Evolutionary conservation across 257 asterid genomes (phyloP).

Genomic region (Solanum verrucosum): DNA sequence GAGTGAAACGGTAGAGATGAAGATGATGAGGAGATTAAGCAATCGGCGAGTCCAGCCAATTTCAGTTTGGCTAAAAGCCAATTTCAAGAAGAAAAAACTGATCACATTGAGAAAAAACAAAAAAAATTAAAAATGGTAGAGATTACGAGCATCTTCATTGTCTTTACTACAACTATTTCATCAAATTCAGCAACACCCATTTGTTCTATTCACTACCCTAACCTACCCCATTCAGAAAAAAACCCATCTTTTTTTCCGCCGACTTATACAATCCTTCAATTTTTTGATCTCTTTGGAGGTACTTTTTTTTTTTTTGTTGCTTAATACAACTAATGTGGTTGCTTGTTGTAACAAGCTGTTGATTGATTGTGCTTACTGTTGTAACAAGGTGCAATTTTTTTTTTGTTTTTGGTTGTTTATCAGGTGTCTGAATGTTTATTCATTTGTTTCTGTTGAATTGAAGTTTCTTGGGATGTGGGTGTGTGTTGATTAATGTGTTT

Average conservation of each 20-base stretch:
- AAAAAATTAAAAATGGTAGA: conserved; percentile 46
- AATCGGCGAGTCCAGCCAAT: not conserved
- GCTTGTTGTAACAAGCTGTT: not conserved
- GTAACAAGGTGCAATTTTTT: not conserved
- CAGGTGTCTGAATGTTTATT: not conserved
- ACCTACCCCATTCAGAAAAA: conserved; percentile 31
- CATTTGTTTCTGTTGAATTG: not conserved
- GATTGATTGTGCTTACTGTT: not conserved
- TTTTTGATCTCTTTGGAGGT: not conserved
- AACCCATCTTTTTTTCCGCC: not conserved
- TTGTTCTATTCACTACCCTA: not conserved
- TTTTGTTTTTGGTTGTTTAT: not conserved
- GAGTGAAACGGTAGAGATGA: not conserved
- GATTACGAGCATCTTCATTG: conserved; percentile 50
- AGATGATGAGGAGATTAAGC: not conserved
- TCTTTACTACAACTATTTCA: conserved; percentile 15
- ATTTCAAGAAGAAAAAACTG: not conserved
- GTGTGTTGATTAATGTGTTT: not conserved
- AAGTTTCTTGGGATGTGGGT: not conserved
- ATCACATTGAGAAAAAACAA: not conserved
- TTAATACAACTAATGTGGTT: not conserved
- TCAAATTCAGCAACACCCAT: not conserved
- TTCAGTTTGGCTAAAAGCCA: not conserved
- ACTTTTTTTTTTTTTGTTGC: not conserved
- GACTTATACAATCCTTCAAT: not conserved